These are phyloP conservation scores for Colletotrichum sp. DNA, from an alignment of 2,329 filamentous ascomycete species.

Conservation along the genomic window DNA sequence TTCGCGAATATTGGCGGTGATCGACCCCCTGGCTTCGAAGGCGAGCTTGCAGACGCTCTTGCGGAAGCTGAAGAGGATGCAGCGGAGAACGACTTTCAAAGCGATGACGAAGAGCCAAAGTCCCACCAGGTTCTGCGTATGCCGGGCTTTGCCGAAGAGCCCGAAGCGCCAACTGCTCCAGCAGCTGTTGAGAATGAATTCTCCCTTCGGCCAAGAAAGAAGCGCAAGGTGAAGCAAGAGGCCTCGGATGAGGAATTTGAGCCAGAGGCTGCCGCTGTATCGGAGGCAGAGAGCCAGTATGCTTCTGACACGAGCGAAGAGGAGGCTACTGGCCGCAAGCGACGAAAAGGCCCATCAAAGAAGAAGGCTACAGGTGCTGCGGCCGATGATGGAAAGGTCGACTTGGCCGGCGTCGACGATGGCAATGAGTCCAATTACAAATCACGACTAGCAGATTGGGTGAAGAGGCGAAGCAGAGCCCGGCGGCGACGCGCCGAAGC, in stretches of 20 bases:
- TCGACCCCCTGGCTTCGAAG: slow-evolving; percentile 65
- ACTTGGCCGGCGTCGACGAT: slow-evolving; percentile 75
- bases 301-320: slow-evolving; percentile 40
- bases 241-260: slow-evolving; percentile 53
- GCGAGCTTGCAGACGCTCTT: slow-evolving; percentile 77
- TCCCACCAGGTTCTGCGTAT: slow-evolving; percentile 77
- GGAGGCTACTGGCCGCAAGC: slow-evolving; percentile 43
- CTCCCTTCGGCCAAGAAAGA: slow-evolving; percentile 64
- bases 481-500: slow-evolving; percentile 38
- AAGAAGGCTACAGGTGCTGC: slow-evolving; percentile 32
- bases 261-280: slow-evolving; percentile 31
- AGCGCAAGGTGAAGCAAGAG: slow-evolving; percentile 44
- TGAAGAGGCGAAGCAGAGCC: slow-evolving; percentile 53
- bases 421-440: slow-evolving; percentile 87
- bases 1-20: slow-evolving; percentile 80
- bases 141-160: slow-evolving; percentile 71
- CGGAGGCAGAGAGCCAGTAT: slow-evolving; percentile 19
- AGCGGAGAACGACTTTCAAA: slow-evolving; percentile 50
- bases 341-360: slow-evolving; percentile 51
- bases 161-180: slow-evolving; percentile 22
- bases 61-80: slow-evolving; percentile 83
- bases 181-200: slow-evolving; percentile 56
- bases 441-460: slow-evolving; percentile 77
- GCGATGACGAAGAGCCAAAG: slow-evolving; percentile 51
- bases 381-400: slow-evolving; percentile 38